Evolutionary conservation across 768 basidiomycete species (phyloP), one percentile per base, ranked within the genome.

Genomic region (Boletus huronensis): DNA sequence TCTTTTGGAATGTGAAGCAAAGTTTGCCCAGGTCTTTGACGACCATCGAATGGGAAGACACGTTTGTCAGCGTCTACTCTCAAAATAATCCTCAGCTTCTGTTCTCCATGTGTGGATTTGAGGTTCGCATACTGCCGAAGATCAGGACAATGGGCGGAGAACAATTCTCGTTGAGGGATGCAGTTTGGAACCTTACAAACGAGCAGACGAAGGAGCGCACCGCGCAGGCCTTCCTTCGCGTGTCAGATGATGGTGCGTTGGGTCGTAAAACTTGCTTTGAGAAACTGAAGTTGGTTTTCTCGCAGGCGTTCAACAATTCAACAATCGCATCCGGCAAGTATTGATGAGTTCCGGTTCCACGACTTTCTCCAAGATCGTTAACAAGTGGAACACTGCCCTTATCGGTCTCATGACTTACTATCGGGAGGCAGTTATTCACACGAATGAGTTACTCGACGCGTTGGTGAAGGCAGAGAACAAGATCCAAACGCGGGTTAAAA

Each of bases 1-100:
- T 98, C 9, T 98, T 97, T 75, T 99, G 96, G 97, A 98, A 99
- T 67, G 92, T 98, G 71, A 97, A 98, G 75, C 94, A 98, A 72
- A 91, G 91, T 62, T 72, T 99, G 25, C 97, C 97, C 0, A 79
- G 97, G 45, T 97, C 96, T 16, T 75, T 99, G 58, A 98, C 97
- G 0, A 98, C 97, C 0, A 98, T 99, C 66, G 97, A 98, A 65
- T 98, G 97, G 97, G 96, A 98, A 58, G 94, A 98, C 67, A 94
- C 95, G 0, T 94, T 95, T 64, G 92, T 93, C 61, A 95, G 93
- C 53, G 96, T 98, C 43, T 99, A 91, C 74, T 98, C 95, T 8
- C 90, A 91, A 70, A 90, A 98, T 68, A 99, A 98, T 72, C 97
- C 97, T 25, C 97, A 99, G 63, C 75, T 99, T 26, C 77, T 99